These are phyloP conservation scores for Parachaetomium inaequale DNA, from an alignment of 495 filamentous ascomycete species.

Conservation along the genomic window DNA sequence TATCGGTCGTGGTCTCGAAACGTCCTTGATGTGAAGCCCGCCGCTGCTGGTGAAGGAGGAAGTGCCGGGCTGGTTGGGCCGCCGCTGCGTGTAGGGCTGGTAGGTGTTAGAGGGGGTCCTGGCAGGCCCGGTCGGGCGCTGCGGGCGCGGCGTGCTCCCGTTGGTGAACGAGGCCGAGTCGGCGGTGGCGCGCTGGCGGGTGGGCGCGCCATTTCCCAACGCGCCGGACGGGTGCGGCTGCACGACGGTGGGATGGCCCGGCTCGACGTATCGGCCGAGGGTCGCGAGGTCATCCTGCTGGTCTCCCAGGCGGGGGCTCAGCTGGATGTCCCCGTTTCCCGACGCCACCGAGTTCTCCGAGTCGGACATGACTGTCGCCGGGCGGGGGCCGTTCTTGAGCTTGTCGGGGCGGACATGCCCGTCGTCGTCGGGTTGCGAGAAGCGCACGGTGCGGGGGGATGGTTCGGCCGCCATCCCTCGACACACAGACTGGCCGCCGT, in stretches of 20 bases:
- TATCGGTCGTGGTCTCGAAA: slow-evolving; percentile 78
- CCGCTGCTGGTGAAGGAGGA: slow-evolving; percentile 32
- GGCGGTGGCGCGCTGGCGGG: slow-evolving; percentile 31
- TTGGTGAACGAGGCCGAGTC: slow-evolving; percentile 27
- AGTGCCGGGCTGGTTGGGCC: slow-evolving; percentile 29
- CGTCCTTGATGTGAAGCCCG: slow-evolving; percentile 72
- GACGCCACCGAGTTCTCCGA: slow-evolving; percentile 56
- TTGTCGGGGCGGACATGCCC: slow-evolving; percentile 30
- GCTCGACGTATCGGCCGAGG: slow-evolving; percentile 40
- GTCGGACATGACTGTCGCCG: slow-evolving; percentile 52
- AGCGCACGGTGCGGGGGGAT: slow-evolving; percentile 52
- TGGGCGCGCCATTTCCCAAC: slow-evolving; percentile 32
- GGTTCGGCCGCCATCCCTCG: slow-evolving; percentile 39
- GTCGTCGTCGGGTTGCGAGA: slow-evolving; percentile 44
- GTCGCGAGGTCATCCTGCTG: slow-evolving; percentile 47
- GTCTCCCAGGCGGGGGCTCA: slow-evolving; percentile 46
- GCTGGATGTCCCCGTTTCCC: slow-evolving; percentile 56
- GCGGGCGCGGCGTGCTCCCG: slow-evolving; percentile 29
- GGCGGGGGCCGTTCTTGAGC: slow-evolving; percentile 41
- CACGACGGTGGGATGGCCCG: slow-evolving; percentile 32
- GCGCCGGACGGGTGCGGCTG: slow-evolving; percentile 30
- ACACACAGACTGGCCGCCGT: background rate
- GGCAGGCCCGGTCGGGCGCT: slow-evolving; percentile 36
- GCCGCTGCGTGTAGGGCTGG: slow-evolving; percentile 42
- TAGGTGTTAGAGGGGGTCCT: slow-evolving; percentile 51